phyloP scores from a whole-genome alignment of 768 basidiomycete genomes.

The Amyloporia xantha region DNA sequence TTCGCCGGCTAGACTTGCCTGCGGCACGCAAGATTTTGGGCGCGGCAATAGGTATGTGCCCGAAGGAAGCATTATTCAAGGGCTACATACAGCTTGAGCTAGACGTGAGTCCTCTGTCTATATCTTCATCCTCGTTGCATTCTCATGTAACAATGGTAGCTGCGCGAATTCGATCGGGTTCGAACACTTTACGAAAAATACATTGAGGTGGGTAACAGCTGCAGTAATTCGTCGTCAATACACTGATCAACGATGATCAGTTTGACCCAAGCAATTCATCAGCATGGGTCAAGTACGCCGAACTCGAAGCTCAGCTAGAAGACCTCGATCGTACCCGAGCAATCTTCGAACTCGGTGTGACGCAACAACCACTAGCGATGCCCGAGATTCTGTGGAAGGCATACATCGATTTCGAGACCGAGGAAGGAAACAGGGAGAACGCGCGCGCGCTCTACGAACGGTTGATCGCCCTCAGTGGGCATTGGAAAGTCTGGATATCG shows the following conservation, averaged over 20 bases:
- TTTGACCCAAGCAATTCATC: constrained; percentile 87
- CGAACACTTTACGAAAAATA: constrained; percentile 91
- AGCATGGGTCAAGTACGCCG: constrained; percentile 95
- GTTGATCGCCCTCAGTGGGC: constrained; percentile 76
- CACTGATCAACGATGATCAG: constrained; percentile 25
- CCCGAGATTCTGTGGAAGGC: constrained; percentile 93
- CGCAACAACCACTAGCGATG: constrained; percentile 84
- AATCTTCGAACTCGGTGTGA: constrained; percentile 88
- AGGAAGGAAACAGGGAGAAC: constrained; percentile 85
- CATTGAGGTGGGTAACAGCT: constrained; percentile 58
- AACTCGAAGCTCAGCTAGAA: constrained; percentile 81
- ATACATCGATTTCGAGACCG: constrained; percentile 94
- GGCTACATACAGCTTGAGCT: constrained; percentile 93
- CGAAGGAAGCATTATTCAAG: constrained; percentile 93
- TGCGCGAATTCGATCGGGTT: constrained; percentile 94
- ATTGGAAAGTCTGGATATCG: constrained; percentile 96
- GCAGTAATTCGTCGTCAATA: not conserved
- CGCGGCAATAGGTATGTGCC: constrained; percentile 88
- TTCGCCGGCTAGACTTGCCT: constrained; percentile 72
- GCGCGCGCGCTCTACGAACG: constrained; percentile 87
- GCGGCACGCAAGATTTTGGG: constrained; percentile 89
- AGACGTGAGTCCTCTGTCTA: constrained; percentile 46
- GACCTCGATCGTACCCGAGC: constrained; percentile 87
- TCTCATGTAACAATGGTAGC: too few species aligned
- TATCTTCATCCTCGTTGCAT: too few species aligned